Evolutionary conservation across 129 eudicot species (phyloP).

Genomic region (Flaveria linearis): DNA sequence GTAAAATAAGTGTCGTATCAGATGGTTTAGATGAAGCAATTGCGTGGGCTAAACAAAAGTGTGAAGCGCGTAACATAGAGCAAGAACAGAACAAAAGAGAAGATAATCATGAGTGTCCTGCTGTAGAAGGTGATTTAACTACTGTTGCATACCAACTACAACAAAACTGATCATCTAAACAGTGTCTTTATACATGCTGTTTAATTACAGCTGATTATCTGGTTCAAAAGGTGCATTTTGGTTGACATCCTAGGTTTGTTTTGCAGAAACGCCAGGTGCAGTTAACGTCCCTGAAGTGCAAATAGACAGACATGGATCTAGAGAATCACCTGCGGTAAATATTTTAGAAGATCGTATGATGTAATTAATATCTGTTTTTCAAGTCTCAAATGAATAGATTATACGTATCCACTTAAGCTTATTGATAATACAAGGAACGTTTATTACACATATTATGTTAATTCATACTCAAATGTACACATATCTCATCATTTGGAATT

Average conservation of each 20-base stretch:
- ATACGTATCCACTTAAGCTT: background rate
- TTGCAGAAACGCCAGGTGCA: slow-evolving; percentile 38
- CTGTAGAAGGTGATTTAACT: slow-evolving; percentile 34
- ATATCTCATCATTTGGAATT: background rate
- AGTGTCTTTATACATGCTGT: background rate
- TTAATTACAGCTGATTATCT: background rate
- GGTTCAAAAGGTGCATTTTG: background rate
- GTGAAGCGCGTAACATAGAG: slow-evolving; percentile 32
- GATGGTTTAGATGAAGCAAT: slow-evolving; percentile 79
- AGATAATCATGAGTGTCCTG: slow-evolving; percentile 29
- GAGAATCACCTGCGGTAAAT: slow-evolving; percentile 36
- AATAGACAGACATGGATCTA: slow-evolving; percentile 38
- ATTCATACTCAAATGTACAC: slow-evolving; percentile 1
- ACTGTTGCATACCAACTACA: background rate
- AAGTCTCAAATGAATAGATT: no score
- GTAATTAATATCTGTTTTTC: slow-evolving; percentile 11
- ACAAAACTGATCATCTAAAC: background rate
- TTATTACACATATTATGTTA: background rate
- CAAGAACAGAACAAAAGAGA: slow-evolving; percentile 25
- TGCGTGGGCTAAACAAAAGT: slow-evolving; percentile 92
- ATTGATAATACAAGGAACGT: slow-evolving; percentile 13
- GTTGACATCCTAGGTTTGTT: slow-evolving; percentile 12
- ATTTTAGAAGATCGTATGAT: slow-evolving; percentile 10
- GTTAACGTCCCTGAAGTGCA: slow-evolving; percentile 37
- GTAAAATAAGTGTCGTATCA: slow-evolving; percentile 41